Evolutionary conservation across 78 protist species (phyloP).

Genomic region (slime mould (Dictyostelium discoideum)): DNA sequence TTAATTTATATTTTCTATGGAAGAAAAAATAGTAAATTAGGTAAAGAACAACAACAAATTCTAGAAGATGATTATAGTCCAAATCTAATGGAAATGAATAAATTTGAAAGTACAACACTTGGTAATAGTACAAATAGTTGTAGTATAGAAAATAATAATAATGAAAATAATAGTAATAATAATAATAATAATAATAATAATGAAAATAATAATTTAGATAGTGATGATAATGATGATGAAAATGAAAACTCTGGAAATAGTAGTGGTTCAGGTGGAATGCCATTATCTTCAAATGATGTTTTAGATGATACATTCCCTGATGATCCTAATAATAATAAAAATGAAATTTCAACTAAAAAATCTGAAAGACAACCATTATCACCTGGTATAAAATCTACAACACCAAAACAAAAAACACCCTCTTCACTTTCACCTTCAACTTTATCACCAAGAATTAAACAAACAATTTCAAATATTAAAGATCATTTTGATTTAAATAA

Average conservation of each 20-base stretch:
- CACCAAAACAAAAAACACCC: not conserved
- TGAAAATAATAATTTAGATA: not conserved
- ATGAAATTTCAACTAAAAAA: not conserved
- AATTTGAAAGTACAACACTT: not conserved
- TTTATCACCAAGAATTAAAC: not conserved
- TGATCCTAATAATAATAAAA: not conserved
- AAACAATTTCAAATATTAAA: not conserved
- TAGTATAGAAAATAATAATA: not conserved
- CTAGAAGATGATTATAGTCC: not conserved
- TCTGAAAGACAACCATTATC: slow-evolving; percentile 13
- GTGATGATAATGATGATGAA: not conserved
- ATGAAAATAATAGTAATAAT: not conserved
- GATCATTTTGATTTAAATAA: not conserved
- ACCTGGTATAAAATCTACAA: not conserved
- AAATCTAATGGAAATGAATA: not conserved
- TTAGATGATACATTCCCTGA: not conserved
- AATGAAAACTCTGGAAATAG: not conserved
- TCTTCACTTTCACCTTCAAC: not conserved
- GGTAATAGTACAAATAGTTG: not conserved
- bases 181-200: not conserved
- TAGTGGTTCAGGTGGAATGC: not conserved
- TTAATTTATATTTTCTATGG: slow-evolving; percentile 73
- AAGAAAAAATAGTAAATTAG: slow-evolving; percentile 5
- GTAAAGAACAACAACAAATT: not conserved
- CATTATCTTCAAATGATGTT: not conserved